Evolutionary conservation across 331 rosid genomes (phyloP).

Genomic region (Stylosanthes scabra): DNA sequence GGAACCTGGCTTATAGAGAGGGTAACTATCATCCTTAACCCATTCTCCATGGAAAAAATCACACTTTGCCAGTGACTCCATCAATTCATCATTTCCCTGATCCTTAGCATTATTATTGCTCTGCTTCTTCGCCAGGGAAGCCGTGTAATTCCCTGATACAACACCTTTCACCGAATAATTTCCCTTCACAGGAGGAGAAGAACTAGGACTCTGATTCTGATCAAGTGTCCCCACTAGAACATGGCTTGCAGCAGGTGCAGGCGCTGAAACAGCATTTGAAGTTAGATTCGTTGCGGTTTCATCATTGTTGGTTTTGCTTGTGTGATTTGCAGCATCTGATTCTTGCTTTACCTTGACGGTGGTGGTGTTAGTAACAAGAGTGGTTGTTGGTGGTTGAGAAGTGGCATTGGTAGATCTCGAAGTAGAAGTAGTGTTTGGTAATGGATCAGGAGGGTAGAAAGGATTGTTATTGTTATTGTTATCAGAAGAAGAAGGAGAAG

Average conservation of each 20-base stretch:
- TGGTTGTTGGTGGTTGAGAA: constrained; percentile 40
- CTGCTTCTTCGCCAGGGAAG: constrained; percentile 52
- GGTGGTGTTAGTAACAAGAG: constrained; percentile 7
- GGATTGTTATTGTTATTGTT: too few relatives aligned
- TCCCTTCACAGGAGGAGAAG: too few relatives aligned
- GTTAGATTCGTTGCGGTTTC: constrained; percentile 49
- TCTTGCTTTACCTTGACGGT: constrained; percentile 29
- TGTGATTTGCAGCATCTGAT: constrained; percentile 39
- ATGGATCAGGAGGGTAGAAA: constrained; percentile 21
- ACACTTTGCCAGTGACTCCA: constrained; percentile 73
- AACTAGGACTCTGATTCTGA: constrained; percentile 37
- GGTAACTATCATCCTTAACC: constrained; percentile 78
- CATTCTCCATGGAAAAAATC: constrained; percentile 83
- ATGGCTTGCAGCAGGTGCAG: constrained; percentile 19
- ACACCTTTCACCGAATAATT: constrained; percentile 36
- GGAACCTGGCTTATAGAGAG: constrained; percentile 80
- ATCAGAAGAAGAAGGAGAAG: constrained; percentile 23
- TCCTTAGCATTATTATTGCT: constrained; percentile 38
- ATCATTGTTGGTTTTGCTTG: constrained; percentile 38
- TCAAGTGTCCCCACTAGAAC: constrained; percentile 31
- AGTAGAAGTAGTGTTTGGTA: constrained; percentile 17
- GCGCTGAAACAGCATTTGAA: neutral
- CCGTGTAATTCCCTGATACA: constrained; percentile 44
- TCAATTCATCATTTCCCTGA: constrained; percentile 36
- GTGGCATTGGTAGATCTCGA: constrained; percentile 64